phyloP scores from a whole-genome alignment of 2,329 filamentous ascomycete genomes.

The Sclerotinia trifoliorum region DNA sequence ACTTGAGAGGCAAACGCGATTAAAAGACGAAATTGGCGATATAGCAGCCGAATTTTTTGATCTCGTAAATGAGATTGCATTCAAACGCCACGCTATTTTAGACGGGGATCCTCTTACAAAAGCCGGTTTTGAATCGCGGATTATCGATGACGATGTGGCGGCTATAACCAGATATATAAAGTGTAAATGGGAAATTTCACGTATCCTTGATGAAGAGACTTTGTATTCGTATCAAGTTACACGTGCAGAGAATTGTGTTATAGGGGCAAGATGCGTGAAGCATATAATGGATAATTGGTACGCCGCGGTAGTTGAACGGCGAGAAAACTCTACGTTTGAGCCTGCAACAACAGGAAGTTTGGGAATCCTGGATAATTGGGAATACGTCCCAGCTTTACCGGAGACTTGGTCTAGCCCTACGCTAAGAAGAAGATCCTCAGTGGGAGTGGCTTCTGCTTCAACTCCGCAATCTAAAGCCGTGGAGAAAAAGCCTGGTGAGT shows the following conservation, averaged over 20 bases:
- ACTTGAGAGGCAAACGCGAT: too few relatives aligned
- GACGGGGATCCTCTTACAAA: neutral
- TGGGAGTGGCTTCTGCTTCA: too few relatives aligned
- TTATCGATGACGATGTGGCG: neutral
- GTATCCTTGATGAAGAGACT: neutral
- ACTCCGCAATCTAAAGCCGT: too few relatives aligned
- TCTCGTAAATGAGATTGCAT: neutral
- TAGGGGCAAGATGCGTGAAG: neutral
- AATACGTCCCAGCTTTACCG: rapidly evolving
- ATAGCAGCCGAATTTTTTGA: neutral
- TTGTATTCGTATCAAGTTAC: too few relatives aligned
- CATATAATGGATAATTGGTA: neutral
- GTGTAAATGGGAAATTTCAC: neutral
- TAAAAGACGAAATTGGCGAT: neutral
- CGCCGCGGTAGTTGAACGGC: neutral
- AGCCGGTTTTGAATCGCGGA: neutral
- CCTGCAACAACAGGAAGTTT: too few relatives aligned
- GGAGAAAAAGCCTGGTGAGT: neutral
- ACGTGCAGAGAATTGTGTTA: neutral
- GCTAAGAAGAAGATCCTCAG: neutral
- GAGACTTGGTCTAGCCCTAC: neutral
- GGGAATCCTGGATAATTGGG: neutral
- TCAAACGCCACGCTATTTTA: neutral
- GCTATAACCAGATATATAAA: neutral
- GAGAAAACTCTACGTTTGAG: neutral